A percentile compares a stretch with the other conserved stretches of the same genome.
Evolutionary conservation across 371 early-diverging fungal genomes (phyloP).

Genomic region (Haplosporangium sp.): DNA sequence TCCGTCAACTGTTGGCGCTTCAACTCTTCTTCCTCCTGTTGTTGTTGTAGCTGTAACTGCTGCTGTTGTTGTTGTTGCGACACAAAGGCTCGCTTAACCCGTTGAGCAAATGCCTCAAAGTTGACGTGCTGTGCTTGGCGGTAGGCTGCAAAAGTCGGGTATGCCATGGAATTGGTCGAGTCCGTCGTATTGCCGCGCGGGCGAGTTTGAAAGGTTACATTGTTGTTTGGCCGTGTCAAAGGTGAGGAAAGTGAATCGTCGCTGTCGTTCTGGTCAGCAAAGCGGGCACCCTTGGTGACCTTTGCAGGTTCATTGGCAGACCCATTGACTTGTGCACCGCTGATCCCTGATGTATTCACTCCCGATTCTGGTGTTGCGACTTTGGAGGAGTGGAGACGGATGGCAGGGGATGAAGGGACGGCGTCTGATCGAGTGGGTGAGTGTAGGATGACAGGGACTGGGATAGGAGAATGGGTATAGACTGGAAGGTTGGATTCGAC

Average conservation of each 20-base stretch:
- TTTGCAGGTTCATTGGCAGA: neutral
- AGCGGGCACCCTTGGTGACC: slow-evolving; percentile 18
- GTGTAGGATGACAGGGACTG: slow-evolving; percentile 23
- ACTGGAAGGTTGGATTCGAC: slow-evolving; percentile 41
- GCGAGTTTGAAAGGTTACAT: slow-evolving; percentile 45
- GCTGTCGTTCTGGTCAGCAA: slow-evolving; percentile 7
- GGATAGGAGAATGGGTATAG: slow-evolving; percentile 45
- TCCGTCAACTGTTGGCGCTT: slow-evolving; percentile 13
- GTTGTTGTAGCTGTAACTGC: slow-evolving; percentile 8
- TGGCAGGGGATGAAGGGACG: slow-evolving; percentile 34
- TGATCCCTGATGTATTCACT: neutral
- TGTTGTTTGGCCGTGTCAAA: slow-evolving; percentile 8
- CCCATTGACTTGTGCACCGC: neutral
- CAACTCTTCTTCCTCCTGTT: slow-evolving; percentile 11
- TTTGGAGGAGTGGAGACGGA: slow-evolving; percentile 27
- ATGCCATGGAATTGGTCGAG: slow-evolving; percentile 30
- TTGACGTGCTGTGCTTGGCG: slow-evolving; percentile 49
- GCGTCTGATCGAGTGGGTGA: slow-evolving; percentile 40
- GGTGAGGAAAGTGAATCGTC: neutral
- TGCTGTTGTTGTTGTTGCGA: slow-evolving; percentile 19
- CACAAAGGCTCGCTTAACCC: slow-evolving; percentile 38
- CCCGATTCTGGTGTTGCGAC: neutral
- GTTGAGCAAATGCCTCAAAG: slow-evolving; percentile 44
- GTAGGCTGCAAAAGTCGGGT: slow-evolving; percentile 51
- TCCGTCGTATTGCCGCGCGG: slow-evolving; percentile 38